These are phyloP conservation scores for Rhodotorula diobovata DNA, from an alignment of 768 basidiomycete species.

Conservation along the genomic window DNA sequence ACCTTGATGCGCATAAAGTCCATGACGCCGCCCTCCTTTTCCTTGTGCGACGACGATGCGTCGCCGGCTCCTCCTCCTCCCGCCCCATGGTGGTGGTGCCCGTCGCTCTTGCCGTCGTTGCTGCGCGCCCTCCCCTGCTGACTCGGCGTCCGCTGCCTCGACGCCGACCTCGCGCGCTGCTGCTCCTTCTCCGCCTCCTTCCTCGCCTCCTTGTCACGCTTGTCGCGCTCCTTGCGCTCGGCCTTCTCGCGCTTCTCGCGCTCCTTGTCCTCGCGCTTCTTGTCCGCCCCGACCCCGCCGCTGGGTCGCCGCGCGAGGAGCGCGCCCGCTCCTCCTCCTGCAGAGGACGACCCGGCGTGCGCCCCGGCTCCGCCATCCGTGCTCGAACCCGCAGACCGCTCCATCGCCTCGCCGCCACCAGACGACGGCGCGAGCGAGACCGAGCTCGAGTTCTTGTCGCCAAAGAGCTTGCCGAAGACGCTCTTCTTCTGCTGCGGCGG, in stretches of 20 bases:
- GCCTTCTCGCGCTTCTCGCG: constrained; percentile 22
- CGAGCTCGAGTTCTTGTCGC: constrained; percentile 10
- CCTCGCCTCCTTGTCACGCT: constrained; percentile 21
- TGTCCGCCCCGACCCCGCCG: not conserved
- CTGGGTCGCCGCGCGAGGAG: not conserved
- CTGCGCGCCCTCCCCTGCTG: constrained; percentile 14
- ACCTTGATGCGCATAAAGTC: constrained; percentile 39
- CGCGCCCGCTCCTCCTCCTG: not conserved
- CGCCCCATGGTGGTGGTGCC: too few relatives aligned
- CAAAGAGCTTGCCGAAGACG: constrained; percentile 39
- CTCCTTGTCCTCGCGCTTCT: constrained; percentile 17
- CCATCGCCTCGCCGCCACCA: not conserved
- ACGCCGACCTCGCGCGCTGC: constrained; percentile 4
- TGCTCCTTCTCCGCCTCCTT: constrained; percentile 24
- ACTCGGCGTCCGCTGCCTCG: constrained; percentile 3
- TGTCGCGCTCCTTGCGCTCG: constrained; percentile 22
- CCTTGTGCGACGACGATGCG: not conserved
- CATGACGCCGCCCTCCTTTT: constrained; percentile 26
- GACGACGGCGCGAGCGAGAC: not conserved
- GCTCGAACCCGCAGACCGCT: not conserved
- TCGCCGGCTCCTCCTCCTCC: too few relatives aligned
- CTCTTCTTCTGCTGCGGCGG: constrained; percentile 26
- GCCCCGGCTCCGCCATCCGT: not conserved
- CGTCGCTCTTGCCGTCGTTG: not conserved
- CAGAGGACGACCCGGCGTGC: not conserved